These are phyloP conservation scores for Dissophora globulifera DNA, from an alignment of 192 early-diverging fungal species.

Conservation along the genomic window DNA sequence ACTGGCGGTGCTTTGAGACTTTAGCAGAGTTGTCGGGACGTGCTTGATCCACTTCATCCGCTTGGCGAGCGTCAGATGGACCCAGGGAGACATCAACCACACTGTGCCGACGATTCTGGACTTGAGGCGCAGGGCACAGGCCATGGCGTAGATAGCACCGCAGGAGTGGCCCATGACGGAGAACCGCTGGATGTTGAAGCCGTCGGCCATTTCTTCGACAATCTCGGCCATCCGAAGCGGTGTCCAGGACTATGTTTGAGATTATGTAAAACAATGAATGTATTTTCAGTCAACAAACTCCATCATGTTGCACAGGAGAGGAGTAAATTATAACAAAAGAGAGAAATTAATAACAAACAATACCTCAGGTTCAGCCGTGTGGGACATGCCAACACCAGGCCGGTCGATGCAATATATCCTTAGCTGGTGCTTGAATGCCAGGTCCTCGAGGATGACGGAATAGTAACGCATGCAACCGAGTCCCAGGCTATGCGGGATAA, in stretches of 20 bases:
- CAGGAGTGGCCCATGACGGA: conserved; percentile 57
- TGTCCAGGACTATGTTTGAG: conserved; percentile 16
- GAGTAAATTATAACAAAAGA: too few species aligned
- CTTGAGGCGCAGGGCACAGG: conserved; percentile 52
- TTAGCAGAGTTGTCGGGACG: conserved; percentile 51
- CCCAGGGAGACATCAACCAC: conserved; percentile 57
- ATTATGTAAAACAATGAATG: too few species aligned
- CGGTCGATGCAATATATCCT: conserved; percentile 58
- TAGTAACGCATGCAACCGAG: conserved; percentile 58
- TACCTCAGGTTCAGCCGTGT: conserved; percentile 47
- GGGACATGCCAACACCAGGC: conserved; percentile 55
- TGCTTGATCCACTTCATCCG: conserved; percentile 57
- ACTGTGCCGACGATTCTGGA: conserved; percentile 52
- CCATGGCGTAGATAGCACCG: conserved; percentile 58
- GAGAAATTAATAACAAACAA: background rate
- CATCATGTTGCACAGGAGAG: too few species aligned
- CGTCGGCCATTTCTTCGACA: conserved; percentile 54
- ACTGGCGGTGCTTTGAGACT: conserved; percentile 37
- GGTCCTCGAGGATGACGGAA: conserved; percentile 54
- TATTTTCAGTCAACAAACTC: too few species aligned
- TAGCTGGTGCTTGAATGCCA: conserved; percentile 53
- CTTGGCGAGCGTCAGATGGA: conserved; percentile 53
- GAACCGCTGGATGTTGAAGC: conserved; percentile 54
- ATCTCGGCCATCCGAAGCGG: conserved; percentile 51
- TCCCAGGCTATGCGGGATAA: background rate